Base-by-base conservation (phyloP, 1,284 basidiomycete genomes). In the Pseudozyma hubeiensis region DNA sequence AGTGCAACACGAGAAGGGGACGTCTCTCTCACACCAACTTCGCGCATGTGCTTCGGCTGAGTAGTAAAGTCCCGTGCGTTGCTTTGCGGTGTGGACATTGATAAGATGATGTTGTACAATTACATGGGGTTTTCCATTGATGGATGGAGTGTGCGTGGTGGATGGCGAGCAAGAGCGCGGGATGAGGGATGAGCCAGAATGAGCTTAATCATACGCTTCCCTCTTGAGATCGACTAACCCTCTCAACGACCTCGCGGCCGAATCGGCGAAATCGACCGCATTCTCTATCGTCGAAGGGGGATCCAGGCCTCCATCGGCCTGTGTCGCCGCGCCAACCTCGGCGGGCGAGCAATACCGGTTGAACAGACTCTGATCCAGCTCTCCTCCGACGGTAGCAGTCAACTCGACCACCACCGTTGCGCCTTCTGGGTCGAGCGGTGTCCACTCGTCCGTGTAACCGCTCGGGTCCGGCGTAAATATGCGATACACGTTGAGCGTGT, bases 401-500 rank as follows among this genome's bases (percentile, higher is more conserved):
- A 75, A 40, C 17, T 75, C 64, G 16, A 75, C 61, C 5, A 75
- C 64, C 13, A 71, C 57, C 3, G 72, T 75, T 2, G 59, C 53
- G 0, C 60, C 72, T 4, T 61, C 47, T 0, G 72, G 66, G 48
- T 75, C 72, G 30, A 75, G 47, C 8, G 67, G 63, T 1, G 45
- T 37, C 72, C 66, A 71, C n/a, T 75, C 72, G 30, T 62, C 55
- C 0, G 60, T 63, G 19, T 61, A 70, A 5, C 53, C 67, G 5
- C 53, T 60, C 13, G 67, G 72, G 34, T 70, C 67, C n/a, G 59
- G 63, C 7, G 52, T 56, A 17, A 75, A 75, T 56, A 75, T 67
- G n/a, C 67, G 53, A 43, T 64, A 75, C 37, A 75, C 56, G 51
- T 60, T 61, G 29, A 75, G 53, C 0, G 51, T 58, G 34, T 67